These are phyloP conservation scores for Phaseolus lunatus DNA, from an alignment of 306 rosid genomes.

Conservation along the genomic window DNA sequence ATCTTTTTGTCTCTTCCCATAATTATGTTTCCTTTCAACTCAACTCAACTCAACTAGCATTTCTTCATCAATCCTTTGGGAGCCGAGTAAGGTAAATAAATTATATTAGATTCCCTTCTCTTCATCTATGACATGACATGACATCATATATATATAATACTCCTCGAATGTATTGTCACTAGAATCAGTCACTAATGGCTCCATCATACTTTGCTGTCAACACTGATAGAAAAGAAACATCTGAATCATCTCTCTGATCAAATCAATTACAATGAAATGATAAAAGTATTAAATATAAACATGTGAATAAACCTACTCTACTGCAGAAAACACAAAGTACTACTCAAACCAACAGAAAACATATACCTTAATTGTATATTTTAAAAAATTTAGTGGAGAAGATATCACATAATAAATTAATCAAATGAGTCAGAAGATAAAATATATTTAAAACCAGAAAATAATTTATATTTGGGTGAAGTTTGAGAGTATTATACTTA, in stretches of 20 bases:
- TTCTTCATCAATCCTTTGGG: slow-evolving; percentile 31
- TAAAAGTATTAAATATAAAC: too few species aligned
- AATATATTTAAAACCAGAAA: too few species aligned
- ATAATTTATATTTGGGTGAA: too few species aligned
- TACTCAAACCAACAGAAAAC: too few species aligned
- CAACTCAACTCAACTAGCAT: not conserved
- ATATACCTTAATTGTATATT: too few species aligned
- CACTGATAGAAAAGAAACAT: not conserved
- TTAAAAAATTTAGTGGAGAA: too few species aligned
- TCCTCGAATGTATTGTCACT: slow-evolving; percentile 9
- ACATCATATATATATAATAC: not conserved
- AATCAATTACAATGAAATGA: too few species aligned
- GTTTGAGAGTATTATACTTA: too few species aligned
- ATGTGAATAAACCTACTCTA: too few species aligned
- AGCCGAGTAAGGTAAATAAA: slow-evolving; percentile 23
- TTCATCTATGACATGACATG: slow-evolving; percentile 7
- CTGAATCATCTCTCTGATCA: not conserved
- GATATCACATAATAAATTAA: too few species aligned
- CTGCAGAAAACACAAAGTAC: too few species aligned
- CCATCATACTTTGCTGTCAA: not conserved
- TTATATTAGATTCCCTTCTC: not conserved
- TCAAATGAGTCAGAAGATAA: too few species aligned
- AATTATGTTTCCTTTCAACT: not conserved
- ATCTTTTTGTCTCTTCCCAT: slow-evolving; percentile 43
- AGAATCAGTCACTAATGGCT: slow-evolving; percentile 15